Evolutionary conservation across 2,329 filamentous ascomycete genomes (phyloP).

Genomic region (Alternaria viburni): DNA sequence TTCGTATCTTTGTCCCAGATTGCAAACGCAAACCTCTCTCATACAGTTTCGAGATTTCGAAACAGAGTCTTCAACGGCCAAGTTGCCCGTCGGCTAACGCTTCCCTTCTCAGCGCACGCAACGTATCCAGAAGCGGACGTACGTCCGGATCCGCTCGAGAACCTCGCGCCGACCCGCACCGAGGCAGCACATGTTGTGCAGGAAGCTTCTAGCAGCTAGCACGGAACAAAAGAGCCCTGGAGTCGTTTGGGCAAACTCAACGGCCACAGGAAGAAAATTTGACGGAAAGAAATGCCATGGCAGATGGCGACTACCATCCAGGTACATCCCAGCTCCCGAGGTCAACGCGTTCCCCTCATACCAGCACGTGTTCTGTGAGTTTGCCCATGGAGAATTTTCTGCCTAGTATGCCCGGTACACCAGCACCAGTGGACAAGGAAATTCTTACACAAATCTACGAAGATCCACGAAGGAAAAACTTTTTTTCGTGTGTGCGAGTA

Average conservation of each 20-base stretch:
- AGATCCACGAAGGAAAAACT: not conserved
- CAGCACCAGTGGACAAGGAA: not conserved
- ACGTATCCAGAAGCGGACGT: not conserved
- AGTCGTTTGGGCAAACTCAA: not conserved
- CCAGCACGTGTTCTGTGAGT: not conserved
- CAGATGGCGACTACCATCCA: not conserved
- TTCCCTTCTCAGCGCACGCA: not conserved
- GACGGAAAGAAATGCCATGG: not conserved
- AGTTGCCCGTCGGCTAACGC: not conserved
- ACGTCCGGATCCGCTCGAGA: not conserved
- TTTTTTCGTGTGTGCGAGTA: not conserved
- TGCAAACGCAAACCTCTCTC: not conserved
- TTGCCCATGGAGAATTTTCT: slow-evolving; percentile 1
- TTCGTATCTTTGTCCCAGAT: not conserved
- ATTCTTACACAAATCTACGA: not conserved
- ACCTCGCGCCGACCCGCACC: not conserved
- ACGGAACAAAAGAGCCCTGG: not conserved
- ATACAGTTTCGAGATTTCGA: not conserved
- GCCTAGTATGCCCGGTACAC: slow-evolving; percentile 2
- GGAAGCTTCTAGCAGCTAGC: slow-evolving; percentile 5
- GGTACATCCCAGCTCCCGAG: not conserved
- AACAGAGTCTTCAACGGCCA: not conserved
- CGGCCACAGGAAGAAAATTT: not conserved
- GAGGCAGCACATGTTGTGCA: slow-evolving; percentile 6
- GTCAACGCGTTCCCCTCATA: not conserved